Conservation (phyloP, 805 yeast species). For the Dipodascus geniculatus region DNA sequence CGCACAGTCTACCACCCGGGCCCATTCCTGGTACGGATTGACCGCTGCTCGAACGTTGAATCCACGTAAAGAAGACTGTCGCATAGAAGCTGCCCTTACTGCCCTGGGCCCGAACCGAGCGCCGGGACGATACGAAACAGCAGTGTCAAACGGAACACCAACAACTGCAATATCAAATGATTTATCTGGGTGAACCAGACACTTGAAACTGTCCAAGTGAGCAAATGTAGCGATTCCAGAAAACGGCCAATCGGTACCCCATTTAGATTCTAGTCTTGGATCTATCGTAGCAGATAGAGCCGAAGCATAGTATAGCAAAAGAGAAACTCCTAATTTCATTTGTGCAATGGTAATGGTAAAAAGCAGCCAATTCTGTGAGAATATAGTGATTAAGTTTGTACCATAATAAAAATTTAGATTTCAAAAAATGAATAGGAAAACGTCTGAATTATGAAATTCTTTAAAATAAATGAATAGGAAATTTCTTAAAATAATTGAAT, state of each 20-base stretch:
- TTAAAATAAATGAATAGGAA: no score
- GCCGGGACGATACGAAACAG: slow-evolving; percentile 67
- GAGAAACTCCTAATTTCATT: no score
- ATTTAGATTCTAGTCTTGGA: slow-evolving; percentile 36
- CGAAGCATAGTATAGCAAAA: no score
- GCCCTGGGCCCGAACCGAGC: slow-evolving; percentile 67
- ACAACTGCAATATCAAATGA: slow-evolving; percentile 58
- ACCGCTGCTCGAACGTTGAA: slow-evolving; percentile 55
- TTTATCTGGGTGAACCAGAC: slow-evolving; percentile 36
- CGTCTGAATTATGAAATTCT: no score
- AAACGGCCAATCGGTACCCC: slow-evolving; percentile 67
- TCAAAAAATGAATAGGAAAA: no score
- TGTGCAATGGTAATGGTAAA: no score
- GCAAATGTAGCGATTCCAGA: slow-evolving; percentile 44
- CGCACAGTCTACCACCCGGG: slow-evolving; percentile 50
- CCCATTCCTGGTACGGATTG: slow-evolving; percentile 47
- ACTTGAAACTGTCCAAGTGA: slow-evolving; percentile 49
- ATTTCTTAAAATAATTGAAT: no score
- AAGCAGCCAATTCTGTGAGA: no score
- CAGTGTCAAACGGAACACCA: slow-evolving; percentile 80
- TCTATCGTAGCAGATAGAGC: neutral
- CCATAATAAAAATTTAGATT: no score
- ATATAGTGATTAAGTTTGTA: no score
- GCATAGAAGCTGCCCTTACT: slow-evolving; percentile 27
- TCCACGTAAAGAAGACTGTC: slow-evolving; percentile 60